phyloP scores from a whole-genome alignment of 805 yeast genomes.

The Ogataea ramenticola region DNA sequence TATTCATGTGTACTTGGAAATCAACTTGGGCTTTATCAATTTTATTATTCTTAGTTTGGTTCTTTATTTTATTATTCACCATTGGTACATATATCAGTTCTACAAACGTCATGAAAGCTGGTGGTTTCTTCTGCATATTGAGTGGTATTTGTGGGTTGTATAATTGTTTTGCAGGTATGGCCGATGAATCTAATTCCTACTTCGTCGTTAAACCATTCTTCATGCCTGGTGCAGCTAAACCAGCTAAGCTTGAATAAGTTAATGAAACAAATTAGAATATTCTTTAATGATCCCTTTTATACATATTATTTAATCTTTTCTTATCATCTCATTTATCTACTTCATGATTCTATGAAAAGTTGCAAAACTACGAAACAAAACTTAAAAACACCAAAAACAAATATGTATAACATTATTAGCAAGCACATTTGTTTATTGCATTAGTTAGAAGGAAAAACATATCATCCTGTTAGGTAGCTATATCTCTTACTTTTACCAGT shows the following conservation, averaged over 20 bases:
- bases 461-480: too few species aligned
- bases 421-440: too few species aligned
- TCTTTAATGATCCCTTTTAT: too few species aligned
- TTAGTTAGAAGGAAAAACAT: too few species aligned
- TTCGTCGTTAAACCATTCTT: constrained; percentile 40
- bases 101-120: constrained; percentile 30
- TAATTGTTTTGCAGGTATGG: constrained; percentile 39
- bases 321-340: too few species aligned
- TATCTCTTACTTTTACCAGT: too few species aligned
- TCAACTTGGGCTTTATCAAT: constrained; percentile 35
- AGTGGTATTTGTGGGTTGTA: constrained; percentile 39
- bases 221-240: constrained; percentile 34
- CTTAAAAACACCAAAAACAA: too few species aligned
- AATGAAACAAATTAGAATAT: too few species aligned
- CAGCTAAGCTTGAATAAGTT: background rate
- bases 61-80: constrained; percentile 38
- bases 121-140: constrained; percentile 40
- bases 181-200: constrained; percentile 51
- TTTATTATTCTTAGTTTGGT: constrained; percentile 35
- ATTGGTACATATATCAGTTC: constrained; percentile 35
- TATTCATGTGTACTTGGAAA: constrained; percentile 40
- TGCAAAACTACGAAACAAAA: too few species aligned
- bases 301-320: too few species aligned
- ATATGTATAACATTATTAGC: too few species aligned
- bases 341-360: too few species aligned